A percentile compares a stretch with the other conserved stretches of the same genome.
Conservation (phyloP, 495 filamentous ascomycete genomes). For the Penicillium turbatum region DNA sequence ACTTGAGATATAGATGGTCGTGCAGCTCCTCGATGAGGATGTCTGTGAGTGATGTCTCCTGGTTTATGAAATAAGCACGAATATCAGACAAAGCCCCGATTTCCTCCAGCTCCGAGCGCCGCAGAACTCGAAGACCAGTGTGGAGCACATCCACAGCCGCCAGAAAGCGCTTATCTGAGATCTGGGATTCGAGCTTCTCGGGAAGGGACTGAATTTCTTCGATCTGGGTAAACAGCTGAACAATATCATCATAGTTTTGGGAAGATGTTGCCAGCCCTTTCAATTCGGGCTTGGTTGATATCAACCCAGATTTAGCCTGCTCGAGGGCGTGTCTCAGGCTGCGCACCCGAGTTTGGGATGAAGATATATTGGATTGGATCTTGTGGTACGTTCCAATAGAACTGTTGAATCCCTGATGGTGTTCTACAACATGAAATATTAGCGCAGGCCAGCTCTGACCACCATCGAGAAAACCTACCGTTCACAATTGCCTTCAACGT, state of each 20-base stretch:
- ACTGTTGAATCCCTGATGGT: slow-evolving; percentile 98
- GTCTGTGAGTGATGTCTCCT: slow-evolving; percentile 87
- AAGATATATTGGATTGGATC: slow-evolving; percentile 89
- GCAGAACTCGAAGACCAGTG: slow-evolving; percentile 74
- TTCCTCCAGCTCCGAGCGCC: slow-evolving; percentile 82
- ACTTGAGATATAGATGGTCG: slow-evolving; percentile 95
- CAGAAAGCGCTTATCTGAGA: slow-evolving; percentile 94
- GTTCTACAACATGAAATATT: slow-evolving; percentile 50
- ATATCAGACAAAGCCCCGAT: slow-evolving; percentile 87
- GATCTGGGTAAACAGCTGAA: slow-evolving; percentile 77
- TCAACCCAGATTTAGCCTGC: slow-evolving; percentile 75
- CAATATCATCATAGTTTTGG: slow-evolving; percentile 85
- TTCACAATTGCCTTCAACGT: slow-evolving; percentile 95
- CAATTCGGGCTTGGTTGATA: slow-evolving; percentile 84
- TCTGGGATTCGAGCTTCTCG: slow-evolving; percentile 84
- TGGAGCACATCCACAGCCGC: slow-evolving; percentile 89
- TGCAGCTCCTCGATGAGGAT: slow-evolving; percentile 95
- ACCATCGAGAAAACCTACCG: slow-evolving; percentile 30
- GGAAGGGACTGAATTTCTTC: slow-evolving; percentile 88
- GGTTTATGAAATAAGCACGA: slow-evolving; percentile 82
- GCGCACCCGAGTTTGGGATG: slow-evolving; percentile 80
- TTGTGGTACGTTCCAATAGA: slow-evolving; percentile 98
- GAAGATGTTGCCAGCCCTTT: slow-evolving; percentile 81
- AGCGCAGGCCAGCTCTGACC: neutral
- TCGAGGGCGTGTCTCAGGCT: slow-evolving; percentile 75